These are phyloP conservation scores for Linnemannia schmuckeri DNA, from an alignment of 192 early-diverging fungal genomes.

Conservation along the genomic window DNA sequence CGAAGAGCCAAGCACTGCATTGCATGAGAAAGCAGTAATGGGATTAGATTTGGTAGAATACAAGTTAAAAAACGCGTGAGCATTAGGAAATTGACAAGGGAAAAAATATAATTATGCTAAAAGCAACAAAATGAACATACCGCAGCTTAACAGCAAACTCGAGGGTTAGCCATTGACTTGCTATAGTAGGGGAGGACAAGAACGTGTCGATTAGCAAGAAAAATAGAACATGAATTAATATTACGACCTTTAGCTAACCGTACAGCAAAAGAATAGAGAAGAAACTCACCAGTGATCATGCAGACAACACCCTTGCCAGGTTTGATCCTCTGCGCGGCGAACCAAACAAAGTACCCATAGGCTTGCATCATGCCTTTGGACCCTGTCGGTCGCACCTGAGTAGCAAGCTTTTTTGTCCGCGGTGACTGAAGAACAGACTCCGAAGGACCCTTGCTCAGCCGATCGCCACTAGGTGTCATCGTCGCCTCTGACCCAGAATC, in stretches of 20 bases:
- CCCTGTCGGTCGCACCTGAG: not conserved
- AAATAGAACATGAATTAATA: not conserved
- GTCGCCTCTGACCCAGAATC: constrained; percentile 22
- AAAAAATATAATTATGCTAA: not conserved
- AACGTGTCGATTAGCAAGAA: not conserved
- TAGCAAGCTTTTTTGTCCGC: not conserved
- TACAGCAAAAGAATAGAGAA: not conserved
- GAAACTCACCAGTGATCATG: constrained; percentile 62
- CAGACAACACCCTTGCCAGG: constrained; percentile 61
- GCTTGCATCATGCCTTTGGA: constrained; percentile 66
- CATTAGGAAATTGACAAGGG: not conserved
- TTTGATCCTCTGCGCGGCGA: constrained; percentile 64
- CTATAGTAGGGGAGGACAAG: constrained; percentile 3
- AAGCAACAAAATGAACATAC: constrained; percentile 27
- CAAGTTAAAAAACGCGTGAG: not conserved
- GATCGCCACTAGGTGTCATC: not conserved
- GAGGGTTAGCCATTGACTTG: constrained; percentile 72
- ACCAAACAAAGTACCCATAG: constrained; percentile 72
- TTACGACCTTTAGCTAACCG: too few species aligned
- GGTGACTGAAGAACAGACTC: not conserved
- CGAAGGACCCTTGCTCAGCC: not conserved
- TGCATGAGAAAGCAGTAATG: not conserved
- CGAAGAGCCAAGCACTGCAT: constrained; percentile 66
- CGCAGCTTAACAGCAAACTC: constrained; percentile 67
- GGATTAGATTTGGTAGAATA: not conserved